Conservation (phyloP, 2,329 filamentous ascomycete species). For the Elsinoe australis region DNA sequence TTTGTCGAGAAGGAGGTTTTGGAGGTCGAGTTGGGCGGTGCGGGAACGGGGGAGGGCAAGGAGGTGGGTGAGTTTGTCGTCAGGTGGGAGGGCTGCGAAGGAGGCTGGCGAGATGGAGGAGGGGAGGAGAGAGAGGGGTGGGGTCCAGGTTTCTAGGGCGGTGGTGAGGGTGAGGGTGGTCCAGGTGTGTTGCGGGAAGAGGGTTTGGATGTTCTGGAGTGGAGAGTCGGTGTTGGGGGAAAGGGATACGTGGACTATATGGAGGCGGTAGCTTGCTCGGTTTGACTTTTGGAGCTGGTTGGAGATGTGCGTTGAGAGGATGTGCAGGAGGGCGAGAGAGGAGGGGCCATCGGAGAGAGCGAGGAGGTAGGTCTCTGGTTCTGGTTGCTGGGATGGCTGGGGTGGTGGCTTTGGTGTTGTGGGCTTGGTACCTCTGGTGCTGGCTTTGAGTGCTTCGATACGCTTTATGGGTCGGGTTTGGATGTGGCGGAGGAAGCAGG, state of each 20-base stretch:
- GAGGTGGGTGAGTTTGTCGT: constrained; percentile 41
- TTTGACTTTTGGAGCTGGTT: constrained; percentile 58
- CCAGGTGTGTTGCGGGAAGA: constrained; percentile 54
- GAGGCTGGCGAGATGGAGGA: constrained; percentile 5
- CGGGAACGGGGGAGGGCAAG: constrained; percentile 60
- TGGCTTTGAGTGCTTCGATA: constrained; percentile 49
- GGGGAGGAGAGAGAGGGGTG: background rate
- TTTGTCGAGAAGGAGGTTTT: constrained; percentile 61
- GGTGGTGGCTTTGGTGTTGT: background rate
- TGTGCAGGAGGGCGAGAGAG: constrained; percentile 67
- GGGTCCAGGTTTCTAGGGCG: constrained; percentile 15
- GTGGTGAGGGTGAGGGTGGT: constrained; percentile 53
- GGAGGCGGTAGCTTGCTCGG: constrained; percentile 59
- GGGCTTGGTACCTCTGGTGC: constrained; percentile 38
- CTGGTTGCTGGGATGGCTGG: constrained; percentile 20
- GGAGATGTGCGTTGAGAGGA: constrained; percentile 63
- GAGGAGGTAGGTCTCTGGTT: too few relatives aligned
- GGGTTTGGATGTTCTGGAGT: too few relatives aligned
- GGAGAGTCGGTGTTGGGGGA: too few relatives aligned
- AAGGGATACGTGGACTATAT: constrained; percentile 45
- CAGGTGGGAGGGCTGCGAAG: background rate
- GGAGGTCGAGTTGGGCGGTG: constrained; percentile 67
- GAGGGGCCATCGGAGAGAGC: constrained; percentile 78
- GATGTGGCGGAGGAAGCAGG: constrained; percentile 73
- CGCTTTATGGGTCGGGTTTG: constrained; percentile 73